Percentiles rank a stretch among this genome's conserved stretches.
Conservation (phyloP, 1,284 basidiomycete genomes). For the Coniferiporia weirii region DNA sequence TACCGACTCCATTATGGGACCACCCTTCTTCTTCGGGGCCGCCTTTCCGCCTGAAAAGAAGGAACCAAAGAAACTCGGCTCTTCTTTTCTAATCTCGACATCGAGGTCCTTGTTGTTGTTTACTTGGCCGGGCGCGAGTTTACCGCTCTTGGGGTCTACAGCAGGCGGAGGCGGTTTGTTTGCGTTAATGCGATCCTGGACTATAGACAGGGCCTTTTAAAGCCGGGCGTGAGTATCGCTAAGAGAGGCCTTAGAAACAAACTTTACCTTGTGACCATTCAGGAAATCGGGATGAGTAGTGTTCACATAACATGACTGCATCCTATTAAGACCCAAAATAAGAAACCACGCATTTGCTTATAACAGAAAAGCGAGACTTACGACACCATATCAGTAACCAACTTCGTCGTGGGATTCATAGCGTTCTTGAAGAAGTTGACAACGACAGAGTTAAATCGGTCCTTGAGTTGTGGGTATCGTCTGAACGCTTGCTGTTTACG, state of each 20-base stretch:
- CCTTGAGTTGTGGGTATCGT: conserved; percentile 89
- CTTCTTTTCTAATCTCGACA: conserved; percentile 83
- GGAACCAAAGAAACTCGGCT: conserved; percentile 90
- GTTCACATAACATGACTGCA: conserved; percentile 98
- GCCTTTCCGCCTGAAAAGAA: conserved; percentile 77
- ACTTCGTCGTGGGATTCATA: conserved; percentile 92
- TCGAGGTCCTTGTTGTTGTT: conserved; percentile 96
- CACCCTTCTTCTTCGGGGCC: conserved; percentile 63
- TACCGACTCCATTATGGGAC: conserved; percentile 77
- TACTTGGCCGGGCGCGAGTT: conserved; percentile 54
- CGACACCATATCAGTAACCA: conserved; percentile 89
- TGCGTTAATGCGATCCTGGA: conserved; percentile 80
- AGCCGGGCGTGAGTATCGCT: neutral
- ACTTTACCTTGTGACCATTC: conserved; percentile 78
- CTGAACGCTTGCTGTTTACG: conserved; percentile 80
- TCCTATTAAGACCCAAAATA: conserved; percentile 40
- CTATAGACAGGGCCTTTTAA: conserved; percentile 81
- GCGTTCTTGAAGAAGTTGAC: conserved; percentile 94
- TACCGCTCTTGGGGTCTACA: conserved; percentile 67
- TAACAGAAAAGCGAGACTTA: conserved; percentile 35
- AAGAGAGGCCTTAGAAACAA: conserved; percentile 3
- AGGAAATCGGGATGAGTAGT: conserved; percentile 99
- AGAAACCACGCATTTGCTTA: neutral
- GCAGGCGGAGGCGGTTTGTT: conserved; percentile 61
- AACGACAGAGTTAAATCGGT: conserved; percentile 91